These are phyloP conservation scores for Tylopilus sp. DNA, from an alignment of 1,284 basidiomycete species.

Conservation along the genomic window DNA sequence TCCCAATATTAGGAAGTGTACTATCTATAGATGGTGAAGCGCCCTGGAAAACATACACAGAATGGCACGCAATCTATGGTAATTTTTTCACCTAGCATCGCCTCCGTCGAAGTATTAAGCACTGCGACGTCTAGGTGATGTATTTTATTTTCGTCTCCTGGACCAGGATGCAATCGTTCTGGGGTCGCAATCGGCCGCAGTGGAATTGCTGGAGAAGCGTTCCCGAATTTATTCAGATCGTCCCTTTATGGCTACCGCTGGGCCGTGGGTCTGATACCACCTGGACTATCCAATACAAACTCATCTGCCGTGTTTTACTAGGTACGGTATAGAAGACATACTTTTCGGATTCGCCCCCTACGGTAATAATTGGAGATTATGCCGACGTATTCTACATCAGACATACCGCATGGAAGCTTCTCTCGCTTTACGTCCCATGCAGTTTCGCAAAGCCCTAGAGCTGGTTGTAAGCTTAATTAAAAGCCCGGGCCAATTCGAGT, in stretches of 20 bases:
- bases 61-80: conserved; percentile 25
- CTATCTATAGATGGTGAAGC: conserved; percentile 7
- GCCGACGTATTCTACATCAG: conserved; percentile 23
- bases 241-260: conserved; percentile 18
- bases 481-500: conserved; percentile 12
- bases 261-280: conserved; percentile 15
- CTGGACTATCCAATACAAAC: accelerated
- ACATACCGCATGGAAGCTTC: conserved; percentile 13
- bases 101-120: background rate
- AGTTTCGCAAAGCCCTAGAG: conserved; percentile 21
- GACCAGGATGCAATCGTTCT: conserved; percentile 23
- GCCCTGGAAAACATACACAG: conserved; percentile 28
- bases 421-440: conserved; percentile 16
- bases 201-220: conserved; percentile 24
- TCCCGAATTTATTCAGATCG: conserved; percentile 23
- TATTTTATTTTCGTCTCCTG: conserved; percentile 19
- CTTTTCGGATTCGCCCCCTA: conserved; percentile 16
- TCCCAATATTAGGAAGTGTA: conserved; percentile 23
- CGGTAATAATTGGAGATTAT: conserved; percentile 20
- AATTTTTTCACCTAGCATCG: background rate
- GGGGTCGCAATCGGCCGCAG: conserved; percentile 13
- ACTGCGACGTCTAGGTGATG: conserved; percentile 6
- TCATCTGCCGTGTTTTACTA: background rate
- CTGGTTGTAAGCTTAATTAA: conserved; percentile 15
- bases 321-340: conserved; percentile 8